Percentiles rank a stretch among this genome's conserved stretches.
phyloP scores from a whole-genome alignment of 768 basidiomycete genomes.

The Ephemerocybe angulata region DNA sequence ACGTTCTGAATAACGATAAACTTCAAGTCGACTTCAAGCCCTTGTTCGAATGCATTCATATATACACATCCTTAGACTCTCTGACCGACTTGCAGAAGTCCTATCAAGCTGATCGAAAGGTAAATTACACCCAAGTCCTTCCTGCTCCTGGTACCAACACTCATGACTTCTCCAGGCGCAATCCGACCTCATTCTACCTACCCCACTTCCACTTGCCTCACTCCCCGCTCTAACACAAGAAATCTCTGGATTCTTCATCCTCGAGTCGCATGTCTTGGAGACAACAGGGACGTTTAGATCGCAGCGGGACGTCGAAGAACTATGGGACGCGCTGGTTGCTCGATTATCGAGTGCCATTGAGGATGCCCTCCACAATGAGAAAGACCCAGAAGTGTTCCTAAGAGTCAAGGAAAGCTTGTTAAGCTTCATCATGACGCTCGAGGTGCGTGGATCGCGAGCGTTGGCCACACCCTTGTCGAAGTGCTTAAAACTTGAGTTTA shows the following conservation, averaged over 20 bases:
- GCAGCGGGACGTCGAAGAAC: conserved; percentile 84
- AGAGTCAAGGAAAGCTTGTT: conserved; percentile 80
- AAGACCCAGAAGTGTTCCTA: conserved; percentile 77
- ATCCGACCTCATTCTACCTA: conserved; percentile 90
- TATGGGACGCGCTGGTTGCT: conserved; percentile 85
- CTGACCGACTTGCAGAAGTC: conserved; percentile 85
- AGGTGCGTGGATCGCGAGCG: conserved; percentile 57
- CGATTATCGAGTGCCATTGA: conserved; percentile 74
- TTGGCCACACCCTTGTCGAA: too few species aligned
- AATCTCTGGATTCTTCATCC: conserved; percentile 96
- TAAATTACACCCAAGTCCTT: conserved; percentile 21
- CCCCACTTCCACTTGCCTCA: conserved; percentile 59
- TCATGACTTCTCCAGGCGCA: conserved; percentile 62
- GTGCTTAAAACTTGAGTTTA: conserved; percentile 27
- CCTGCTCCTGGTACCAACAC: neutral
- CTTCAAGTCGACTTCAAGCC: conserved; percentile 92
- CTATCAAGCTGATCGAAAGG: conserved; percentile 97
- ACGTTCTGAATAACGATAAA: conserved; percentile 88
- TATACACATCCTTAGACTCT: conserved; percentile 89
- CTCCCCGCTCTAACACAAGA: conserved; percentile 83
- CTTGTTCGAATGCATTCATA: conserved; percentile 94
- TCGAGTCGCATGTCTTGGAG: conserved; percentile 88
- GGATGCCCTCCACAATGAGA: conserved; percentile 65
- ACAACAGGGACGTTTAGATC: conserved; percentile 90
- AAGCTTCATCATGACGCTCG: conserved; percentile 86